Base-by-base conservation (phyloP, 192 early-diverging fungal genomes). In the Coemansia biformis region DNA sequence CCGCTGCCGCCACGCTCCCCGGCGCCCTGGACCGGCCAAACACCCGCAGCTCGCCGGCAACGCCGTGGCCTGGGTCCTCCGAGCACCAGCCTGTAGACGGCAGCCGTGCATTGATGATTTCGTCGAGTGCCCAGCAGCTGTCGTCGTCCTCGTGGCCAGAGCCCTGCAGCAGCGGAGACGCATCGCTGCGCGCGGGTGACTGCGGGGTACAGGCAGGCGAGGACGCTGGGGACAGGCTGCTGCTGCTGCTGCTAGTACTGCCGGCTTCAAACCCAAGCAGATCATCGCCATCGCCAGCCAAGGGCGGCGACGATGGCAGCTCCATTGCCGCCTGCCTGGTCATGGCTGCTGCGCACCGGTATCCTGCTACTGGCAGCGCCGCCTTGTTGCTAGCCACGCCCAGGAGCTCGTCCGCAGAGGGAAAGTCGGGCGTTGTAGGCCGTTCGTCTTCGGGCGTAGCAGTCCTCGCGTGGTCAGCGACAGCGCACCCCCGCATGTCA, bases 281-380 rank as follows among this genome's bases (percentile, higher is more conserved):
- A 41, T 44, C 42, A 24, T 53, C 41, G 31, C 19, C 18, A 17
- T 12, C 42, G 23, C 19, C 26, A 17, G 18, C 16, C 11, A 35
- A 15, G 16, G 57, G 61, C 11, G 67, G 67, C 15, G 68, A 72
- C 6, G 68, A 72, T 2, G 68, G 68, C 50, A 72, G 7, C 7
- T 56, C 49, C n/a, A 72, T 12, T 5, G 62, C 68, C 1, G 38
- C 57, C 18, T 43, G 40, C n/a, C 49, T 36, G 4, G 30, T 11
- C 13, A 51, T 34, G 34, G 15, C 11, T 38, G 24, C 33, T 38
- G 26, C 36, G 10, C n/a, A n/a, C n/a, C n/a, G n/a, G n/a, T n/a
- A n/a, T 6, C 24, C 24, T 26, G 24, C 24, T 6, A 26, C 24
- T 26, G 51, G 41, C 6, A 41, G 33, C 19, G 16, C 13, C 29